A percentile compares a stretch with the other conserved stretches of the same genome.
Conservation (phyloP, 495 filamentous ascomycete genomes). For the Penicillium tannophilum region DNA sequence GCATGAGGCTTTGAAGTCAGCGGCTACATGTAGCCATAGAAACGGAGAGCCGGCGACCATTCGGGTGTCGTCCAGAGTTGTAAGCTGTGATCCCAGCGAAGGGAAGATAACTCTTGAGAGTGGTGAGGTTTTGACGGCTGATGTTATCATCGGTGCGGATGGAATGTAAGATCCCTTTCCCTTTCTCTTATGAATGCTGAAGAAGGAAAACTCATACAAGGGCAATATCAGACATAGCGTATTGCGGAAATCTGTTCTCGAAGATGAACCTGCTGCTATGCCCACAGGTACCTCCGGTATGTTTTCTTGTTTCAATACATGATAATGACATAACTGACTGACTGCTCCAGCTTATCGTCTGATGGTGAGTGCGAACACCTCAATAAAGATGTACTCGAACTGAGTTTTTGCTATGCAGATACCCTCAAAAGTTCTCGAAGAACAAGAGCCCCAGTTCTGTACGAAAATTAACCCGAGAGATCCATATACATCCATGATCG, state of each 20-base stretch:
- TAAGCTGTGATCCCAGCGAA: slow-evolving; percentile 16
- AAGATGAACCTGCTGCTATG: slow-evolving; percentile 52
- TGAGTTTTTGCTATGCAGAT: slow-evolving; percentile 7
- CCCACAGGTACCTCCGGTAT: slow-evolving; percentile 48
- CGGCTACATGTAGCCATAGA: slow-evolving; percentile 5
- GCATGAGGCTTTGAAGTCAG: slow-evolving; percentile 25
- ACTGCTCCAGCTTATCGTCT: slow-evolving; percentile 23
- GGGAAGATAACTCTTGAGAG: slow-evolving; percentile 27
- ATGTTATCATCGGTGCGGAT: slow-evolving; percentile 53
- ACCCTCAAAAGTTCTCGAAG: slow-evolving; percentile 16
- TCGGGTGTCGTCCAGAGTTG: slow-evolving; percentile 19
- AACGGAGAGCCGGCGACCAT: slow-evolving; percentile 22
- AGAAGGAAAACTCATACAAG: neutral
- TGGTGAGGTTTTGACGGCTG: slow-evolving; percentile 22
- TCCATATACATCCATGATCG: slow-evolving; percentile 24
- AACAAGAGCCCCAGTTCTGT: slow-evolving; percentile 24
- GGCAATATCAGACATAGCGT: slow-evolving; percentile 18
- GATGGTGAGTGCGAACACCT: slow-evolving; percentile 15
- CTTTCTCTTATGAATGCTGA: neutral
- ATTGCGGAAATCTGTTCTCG: slow-evolving; percentile 19
- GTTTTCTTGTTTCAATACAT: neutral
- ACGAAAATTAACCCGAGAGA: slow-evolving; percentile 27
- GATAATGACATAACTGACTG: neutral
- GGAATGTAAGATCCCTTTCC: slow-evolving; percentile 32
- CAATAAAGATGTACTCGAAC: neutral